Evolutionary conservation across 106 monocot genomes (phyloP).

Genomic region (Allium fistulosum): DNA sequence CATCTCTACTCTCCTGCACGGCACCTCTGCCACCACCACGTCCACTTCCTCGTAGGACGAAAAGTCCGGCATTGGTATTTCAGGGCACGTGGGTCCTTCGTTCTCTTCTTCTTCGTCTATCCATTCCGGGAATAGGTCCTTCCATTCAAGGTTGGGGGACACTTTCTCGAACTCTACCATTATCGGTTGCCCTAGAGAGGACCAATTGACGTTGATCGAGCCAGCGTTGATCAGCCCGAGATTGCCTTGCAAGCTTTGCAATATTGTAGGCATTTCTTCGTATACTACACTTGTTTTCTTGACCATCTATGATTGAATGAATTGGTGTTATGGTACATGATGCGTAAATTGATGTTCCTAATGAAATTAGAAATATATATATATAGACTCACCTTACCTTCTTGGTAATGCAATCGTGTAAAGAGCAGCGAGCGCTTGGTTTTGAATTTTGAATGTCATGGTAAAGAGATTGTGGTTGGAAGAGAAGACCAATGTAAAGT

Average conservation of each 20-base stretch:
- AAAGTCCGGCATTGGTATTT: slow-evolving; percentile 76
- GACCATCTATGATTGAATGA: neutral
- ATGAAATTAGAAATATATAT: neutral
- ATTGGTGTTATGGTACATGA: neutral
- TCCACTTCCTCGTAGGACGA: slow-evolving; percentile 42
- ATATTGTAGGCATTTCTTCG: slow-evolving; percentile 17
- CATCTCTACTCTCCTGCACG: slow-evolving; percentile 36
- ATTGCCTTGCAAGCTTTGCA: slow-evolving; percentile 10
- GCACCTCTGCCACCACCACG: slow-evolving; percentile 53
- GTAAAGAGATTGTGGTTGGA: slow-evolving; percentile 25
- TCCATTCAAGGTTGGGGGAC: slow-evolving; percentile 48
- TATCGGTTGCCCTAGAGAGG: slow-evolving; percentile 6
- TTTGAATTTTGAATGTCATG: slow-evolving; percentile 2
- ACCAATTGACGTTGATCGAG: slow-evolving; percentile 7
- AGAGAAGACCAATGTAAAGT: slow-evolving; percentile 39
- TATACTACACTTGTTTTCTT: neutral
- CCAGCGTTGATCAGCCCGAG: slow-evolving; percentile 46
- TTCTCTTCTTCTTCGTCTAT: slow-evolving; percentile 82
- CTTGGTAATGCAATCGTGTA: slow-evolving; percentile 30
- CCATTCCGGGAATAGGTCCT: slow-evolving; percentile 84
- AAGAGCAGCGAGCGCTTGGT: slow-evolving; percentile 22
- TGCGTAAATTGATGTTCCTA: neutral
- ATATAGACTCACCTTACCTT: slow-evolving; percentile 71
- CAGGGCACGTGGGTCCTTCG: slow-evolving; percentile 59
- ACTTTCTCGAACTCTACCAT: slow-evolving; percentile 41